Evolutionary conservation across 148 eudicot genomes (phyloP).

Genomic region (Vaccinium vitisidaea): DNA sequence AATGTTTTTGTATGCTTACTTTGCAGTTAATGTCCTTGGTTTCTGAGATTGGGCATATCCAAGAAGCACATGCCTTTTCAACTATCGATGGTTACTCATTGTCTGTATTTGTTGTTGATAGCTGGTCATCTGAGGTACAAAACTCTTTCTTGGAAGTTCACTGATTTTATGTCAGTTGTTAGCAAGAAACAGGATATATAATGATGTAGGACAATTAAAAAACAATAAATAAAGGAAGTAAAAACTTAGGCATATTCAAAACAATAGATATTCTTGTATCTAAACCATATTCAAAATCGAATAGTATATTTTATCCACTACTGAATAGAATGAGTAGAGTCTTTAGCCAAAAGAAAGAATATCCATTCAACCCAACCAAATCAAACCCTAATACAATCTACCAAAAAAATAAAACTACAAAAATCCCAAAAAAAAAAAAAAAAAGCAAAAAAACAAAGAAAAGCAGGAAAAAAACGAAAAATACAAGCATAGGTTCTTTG

Average conservation of each 20-base stretch:
- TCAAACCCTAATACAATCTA: too few relatives aligned
- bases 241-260: neutral
- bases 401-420: too few relatives aligned
- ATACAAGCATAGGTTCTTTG: neutral
- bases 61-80: constrained; percentile 69
- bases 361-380: too few relatives aligned
- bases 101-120: constrained; percentile 59
- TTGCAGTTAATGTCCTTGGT: constrained; percentile 55
- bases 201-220: neutral
- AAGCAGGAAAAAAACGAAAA: too few relatives aligned
- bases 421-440: too few relatives aligned
- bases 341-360: neutral
- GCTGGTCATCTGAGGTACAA: constrained; percentile 60
- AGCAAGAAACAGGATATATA: neutral
- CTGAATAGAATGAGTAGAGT: neutral
- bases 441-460: too few relatives aligned
- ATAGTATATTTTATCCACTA: neutral
- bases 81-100: constrained; percentile 62
- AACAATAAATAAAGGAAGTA: neutral
- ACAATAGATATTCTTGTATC: neutral
- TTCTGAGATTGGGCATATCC: constrained; percentile 62
- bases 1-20: constrained; percentile 16
- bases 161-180: neutral
- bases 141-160: constrained; percentile 6
- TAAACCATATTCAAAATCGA: neutral